These are phyloP conservation scores for Aspergillus niger DNA, from an alignment of 2,329 filamentous ascomycete species.

Conservation along the genomic window DNA sequence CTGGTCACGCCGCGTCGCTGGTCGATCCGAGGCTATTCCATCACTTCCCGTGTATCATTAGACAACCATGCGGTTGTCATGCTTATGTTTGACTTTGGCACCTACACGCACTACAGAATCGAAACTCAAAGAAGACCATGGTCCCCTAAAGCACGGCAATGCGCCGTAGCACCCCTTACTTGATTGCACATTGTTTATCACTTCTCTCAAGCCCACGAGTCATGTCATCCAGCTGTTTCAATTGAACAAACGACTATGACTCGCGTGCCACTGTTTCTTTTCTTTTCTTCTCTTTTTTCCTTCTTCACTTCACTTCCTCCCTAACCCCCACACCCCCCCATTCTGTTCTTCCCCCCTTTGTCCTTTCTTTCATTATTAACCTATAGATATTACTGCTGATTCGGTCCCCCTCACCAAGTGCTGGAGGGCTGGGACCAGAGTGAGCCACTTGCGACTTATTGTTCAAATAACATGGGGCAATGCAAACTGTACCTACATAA, in stretches of 20 bases:
- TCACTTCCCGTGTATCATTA: constrained; percentile 20
- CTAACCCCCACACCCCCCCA: not conserved
- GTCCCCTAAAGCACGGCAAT: not conserved
- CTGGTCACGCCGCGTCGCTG: constrained; percentile 37
- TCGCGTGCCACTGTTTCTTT: not conserved
- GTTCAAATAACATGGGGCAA: constrained; percentile 17
- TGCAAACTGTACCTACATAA: constrained; percentile 21
- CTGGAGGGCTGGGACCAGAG: constrained; percentile 22
- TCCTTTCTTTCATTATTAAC: constrained; percentile 18
- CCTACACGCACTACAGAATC: constrained; percentile 13
- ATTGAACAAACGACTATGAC: not conserved
- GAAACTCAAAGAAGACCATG: constrained; percentile 1
- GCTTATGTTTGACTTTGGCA: constrained; percentile 10
- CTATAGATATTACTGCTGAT: constrained; percentile 18
- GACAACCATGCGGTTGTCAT: constrained; percentile 6
- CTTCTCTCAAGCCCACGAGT: not conserved
- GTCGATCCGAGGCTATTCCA: constrained; percentile 17
- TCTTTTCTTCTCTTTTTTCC: not conserved
- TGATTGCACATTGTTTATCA: not conserved
- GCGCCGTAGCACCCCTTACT: not conserved
- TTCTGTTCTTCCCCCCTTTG: constrained; percentile 2
- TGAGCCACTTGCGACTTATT: constrained; percentile 18
- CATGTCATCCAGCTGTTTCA: not conserved
- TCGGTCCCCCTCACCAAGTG: constrained; percentile 25
- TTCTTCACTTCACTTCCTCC: constrained; percentile 1